phyloP scores from a whole-genome alignment of 352 stramenopile genomes.

The Thalassiosira sp. region DNA sequence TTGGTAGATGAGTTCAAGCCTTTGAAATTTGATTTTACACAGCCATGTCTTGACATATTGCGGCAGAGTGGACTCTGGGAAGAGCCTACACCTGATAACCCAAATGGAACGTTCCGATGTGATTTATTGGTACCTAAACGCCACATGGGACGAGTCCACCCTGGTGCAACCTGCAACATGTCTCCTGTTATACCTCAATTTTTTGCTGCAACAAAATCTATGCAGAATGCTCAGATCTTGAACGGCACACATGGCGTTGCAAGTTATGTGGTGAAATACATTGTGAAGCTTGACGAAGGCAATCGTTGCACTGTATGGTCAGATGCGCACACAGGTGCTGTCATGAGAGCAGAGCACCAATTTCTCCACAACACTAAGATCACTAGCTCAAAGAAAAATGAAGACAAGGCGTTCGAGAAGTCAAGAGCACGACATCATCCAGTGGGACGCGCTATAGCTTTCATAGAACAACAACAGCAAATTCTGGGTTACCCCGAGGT shows the following conservation, averaged over 20 bases:
- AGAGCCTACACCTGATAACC: not conserved
- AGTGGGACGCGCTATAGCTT: slow-evolving; percentile 6
- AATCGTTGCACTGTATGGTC: slow-evolving; percentile 5
- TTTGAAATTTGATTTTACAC: slow-evolving; percentile 21
- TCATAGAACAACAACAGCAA: slow-evolving; percentile 5
- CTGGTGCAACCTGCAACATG: slow-evolving; percentile 29
- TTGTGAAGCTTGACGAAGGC: slow-evolving; percentile 23
- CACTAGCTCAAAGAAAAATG: slow-evolving; percentile 10
- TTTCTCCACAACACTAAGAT: slow-evolving; percentile 29
- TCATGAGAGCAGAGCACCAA: slow-evolving; percentile 10
- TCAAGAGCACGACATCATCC: slow-evolving; percentile 1
- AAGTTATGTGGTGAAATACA: slow-evolving; percentile 25
- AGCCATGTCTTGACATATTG: slow-evolving; percentile 12
- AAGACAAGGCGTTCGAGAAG: slow-evolving; percentile 16
- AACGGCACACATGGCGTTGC: slow-evolving; percentile 13
- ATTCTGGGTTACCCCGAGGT: slow-evolving; percentile 36
- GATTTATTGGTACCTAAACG: slow-evolving; percentile 23
- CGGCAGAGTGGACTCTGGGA: slow-evolving; percentile 4
- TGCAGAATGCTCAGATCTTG: slow-evolving; percentile 37
- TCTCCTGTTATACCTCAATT: slow-evolving; percentile 22
- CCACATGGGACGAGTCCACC: slow-evolving; percentile 27
- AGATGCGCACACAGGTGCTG: slow-evolving; percentile 14
- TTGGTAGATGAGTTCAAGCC: slow-evolving; percentile 16
- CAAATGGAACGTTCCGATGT: slow-evolving; percentile 16
- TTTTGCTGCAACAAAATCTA: slow-evolving; percentile 27